Conservation (phyloP, 495 filamentous ascomycete genomes). For the Xylaria venustula region DNA sequence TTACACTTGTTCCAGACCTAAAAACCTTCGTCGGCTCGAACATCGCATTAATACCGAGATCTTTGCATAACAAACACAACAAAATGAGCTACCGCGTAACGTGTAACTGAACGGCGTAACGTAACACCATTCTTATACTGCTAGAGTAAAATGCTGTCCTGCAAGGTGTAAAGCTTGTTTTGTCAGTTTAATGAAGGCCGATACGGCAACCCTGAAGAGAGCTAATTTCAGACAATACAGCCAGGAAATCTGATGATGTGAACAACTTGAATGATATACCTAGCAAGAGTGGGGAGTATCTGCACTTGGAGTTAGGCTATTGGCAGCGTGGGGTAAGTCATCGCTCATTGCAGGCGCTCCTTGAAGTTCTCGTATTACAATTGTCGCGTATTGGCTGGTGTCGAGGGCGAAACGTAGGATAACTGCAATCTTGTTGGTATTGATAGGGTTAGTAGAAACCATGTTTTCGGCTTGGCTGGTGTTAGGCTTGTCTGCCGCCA, state of each 20-base stretch:
- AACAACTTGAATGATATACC: neutral
- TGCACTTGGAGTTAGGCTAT: neutral
- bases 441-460: constrained; percentile 15
- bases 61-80: no score
- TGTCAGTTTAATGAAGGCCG: no score
- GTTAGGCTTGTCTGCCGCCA: neutral
- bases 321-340: neutral
- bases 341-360: constrained; percentile 7
- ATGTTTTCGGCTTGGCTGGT: neutral
- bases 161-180: no score
- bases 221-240: neutral
- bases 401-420: constrained; percentile 82
- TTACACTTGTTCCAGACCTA: neutral
- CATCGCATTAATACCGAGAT: no score
- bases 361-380: constrained; percentile 81
- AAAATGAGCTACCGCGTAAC: neutral
- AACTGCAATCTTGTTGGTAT: constrained; percentile 66
- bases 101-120: neutral
- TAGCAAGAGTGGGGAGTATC: neutral
- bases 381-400: constrained; percentile 88
- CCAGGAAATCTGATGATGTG: neutral
- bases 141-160: no score
- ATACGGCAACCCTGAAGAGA: no score
- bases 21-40: neutral
- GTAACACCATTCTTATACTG: neutral